Evolutionary conservation across 2,329 filamentous ascomycete species (phyloP).

Genomic region (Beauveria sp.): DNA sequence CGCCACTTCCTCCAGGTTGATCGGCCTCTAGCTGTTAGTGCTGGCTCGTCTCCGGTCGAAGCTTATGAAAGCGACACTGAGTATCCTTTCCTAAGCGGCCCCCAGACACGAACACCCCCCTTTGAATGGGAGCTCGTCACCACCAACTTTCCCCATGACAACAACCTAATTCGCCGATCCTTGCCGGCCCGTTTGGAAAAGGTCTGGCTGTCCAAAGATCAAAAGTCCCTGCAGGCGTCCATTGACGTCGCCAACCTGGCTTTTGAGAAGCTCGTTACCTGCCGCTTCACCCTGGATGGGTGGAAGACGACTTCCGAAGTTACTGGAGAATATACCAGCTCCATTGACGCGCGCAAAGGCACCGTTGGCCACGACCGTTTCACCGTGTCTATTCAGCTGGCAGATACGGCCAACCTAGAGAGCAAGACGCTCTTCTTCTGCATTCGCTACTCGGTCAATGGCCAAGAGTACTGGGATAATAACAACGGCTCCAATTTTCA

Average conservation of each 20-base stretch:
- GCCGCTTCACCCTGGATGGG: constrained; percentile 91
- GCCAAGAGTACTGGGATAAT: constrained; percentile 92
- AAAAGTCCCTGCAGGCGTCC: constrained; percentile 76
- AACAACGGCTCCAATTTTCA: constrained; percentile 84
- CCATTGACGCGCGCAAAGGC: constrained; percentile 60
- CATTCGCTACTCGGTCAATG: constrained; percentile 76
- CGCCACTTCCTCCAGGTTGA: constrained; percentile 93
- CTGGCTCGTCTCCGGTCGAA: constrained; percentile 84
- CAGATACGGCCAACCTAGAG: constrained; percentile 85
- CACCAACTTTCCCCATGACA: constrained; percentile 65
- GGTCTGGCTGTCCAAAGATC: constrained; percentile 80
- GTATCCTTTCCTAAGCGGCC: constrained; percentile 68
- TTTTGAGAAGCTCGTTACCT: constrained; percentile 83
- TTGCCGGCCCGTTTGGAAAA: constrained; percentile 74
- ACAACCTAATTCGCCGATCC: constrained; percentile 50
- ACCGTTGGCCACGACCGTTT: constrained; percentile 75
- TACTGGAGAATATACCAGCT: constrained; percentile 75
- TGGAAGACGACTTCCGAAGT: constrained; percentile 99
- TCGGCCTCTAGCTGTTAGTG: constrained; percentile 90
- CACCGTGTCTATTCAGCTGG: constrained; percentile 87
- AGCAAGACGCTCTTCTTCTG: constrained; percentile 90
- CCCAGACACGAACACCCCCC: constrained; percentile 38
- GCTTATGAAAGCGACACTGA: constrained; percentile 80
- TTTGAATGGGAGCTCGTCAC: constrained; percentile 85
- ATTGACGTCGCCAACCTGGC: constrained; percentile 81